These are phyloP conservation scores for Turritis glabra DNA, from an alignment of 345 rosid species.

Conservation along the genomic window DNA sequence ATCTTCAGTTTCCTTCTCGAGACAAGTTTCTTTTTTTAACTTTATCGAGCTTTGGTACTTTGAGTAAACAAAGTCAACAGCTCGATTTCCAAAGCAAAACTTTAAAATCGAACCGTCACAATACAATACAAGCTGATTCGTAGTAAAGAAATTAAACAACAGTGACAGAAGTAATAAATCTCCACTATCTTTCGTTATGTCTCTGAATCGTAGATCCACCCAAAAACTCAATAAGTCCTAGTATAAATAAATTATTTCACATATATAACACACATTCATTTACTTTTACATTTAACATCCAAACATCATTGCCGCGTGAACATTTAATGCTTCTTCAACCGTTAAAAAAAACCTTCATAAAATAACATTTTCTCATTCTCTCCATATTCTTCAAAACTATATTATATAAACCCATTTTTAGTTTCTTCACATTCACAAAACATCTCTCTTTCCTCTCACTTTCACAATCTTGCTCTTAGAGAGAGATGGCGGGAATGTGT, in stretches of 20 bases:
- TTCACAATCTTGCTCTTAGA: background rate
- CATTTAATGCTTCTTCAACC: slow-evolving; percentile 41
- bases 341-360: background rate
- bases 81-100: slow-evolving; percentile 28
- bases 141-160: slow-evolving; percentile 21
- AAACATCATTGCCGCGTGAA: slow-evolving; percentile 35
- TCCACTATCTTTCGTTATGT: slow-evolving; percentile 27
- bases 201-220: slow-evolving; percentile 14
- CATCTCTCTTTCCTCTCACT: slow-evolving; percentile 14
- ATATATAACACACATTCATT: slow-evolving; percentile 31
- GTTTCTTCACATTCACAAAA: slow-evolving; percentile 4
- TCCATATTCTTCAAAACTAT: slow-evolving; percentile 22
- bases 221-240: background rate
- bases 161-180: slow-evolving; percentile 33
- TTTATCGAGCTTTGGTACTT: slow-evolving; percentile 21
- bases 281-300: slow-evolving; percentile 28
- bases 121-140: slow-evolving; percentile 8
- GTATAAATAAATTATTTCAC: slow-evolving; percentile 29
- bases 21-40: slow-evolving; percentile 3
- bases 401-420: slow-evolving; percentile 30
- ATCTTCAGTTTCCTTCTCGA: slow-evolving; percentile 1
- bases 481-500: slow-evolving; percentile 29
- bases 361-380: slow-evolving; percentile 21
- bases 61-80: slow-evolving; percentile 13
- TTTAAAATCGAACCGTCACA: slow-evolving; percentile 37